Evolutionary conservation across 768 basidiomycete species (phyloP).

Genomic region (Boletus patriciae): DNA sequence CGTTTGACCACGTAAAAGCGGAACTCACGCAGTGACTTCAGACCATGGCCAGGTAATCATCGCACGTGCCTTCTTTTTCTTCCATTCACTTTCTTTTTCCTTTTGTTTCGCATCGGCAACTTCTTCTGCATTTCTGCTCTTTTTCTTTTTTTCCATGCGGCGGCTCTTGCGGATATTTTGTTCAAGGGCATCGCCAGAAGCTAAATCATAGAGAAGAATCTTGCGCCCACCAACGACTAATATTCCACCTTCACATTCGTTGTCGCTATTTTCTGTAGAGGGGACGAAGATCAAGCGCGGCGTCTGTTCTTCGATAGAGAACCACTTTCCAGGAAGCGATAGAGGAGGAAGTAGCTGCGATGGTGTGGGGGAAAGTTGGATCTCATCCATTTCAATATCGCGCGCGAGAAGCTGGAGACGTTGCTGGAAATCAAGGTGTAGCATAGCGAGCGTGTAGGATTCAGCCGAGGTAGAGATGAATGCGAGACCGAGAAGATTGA

Average conservation of each 20-base stretch:
- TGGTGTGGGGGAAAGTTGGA: conserved; percentile 49
- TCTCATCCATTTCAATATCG: conserved; percentile 48
- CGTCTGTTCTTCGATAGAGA: conserved; percentile 39
- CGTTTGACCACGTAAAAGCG: neutral
- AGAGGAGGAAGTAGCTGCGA: conserved; percentile 52
- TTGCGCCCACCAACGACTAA: conserved; percentile 68
- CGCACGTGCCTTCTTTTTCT: conserved; percentile 54
- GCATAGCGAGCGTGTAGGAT: conserved; percentile 58
- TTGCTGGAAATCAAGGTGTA: conserved; percentile 63
- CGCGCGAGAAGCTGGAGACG: conserved; percentile 64
- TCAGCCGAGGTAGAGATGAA: conserved; percentile 50
- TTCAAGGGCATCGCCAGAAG: conserved; percentile 45
- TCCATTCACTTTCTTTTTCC: conserved; percentile 54
- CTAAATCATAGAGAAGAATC: conserved; percentile 61
- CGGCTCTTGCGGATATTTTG: conserved; percentile 58
- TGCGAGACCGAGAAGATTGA: conserved; percentile 65
- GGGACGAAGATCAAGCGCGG: conserved; percentile 43
- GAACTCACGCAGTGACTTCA: conserved; percentile 64
- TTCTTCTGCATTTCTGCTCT: conserved; percentile 44
- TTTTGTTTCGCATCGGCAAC: conserved; percentile 51
- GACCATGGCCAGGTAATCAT: conserved; percentile 75
- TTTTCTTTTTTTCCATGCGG: conserved; percentile 51
- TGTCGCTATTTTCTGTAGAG: conserved; percentile 21
- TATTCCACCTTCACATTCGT: conserved; percentile 59
- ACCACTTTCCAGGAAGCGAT: conserved; percentile 47